Evolutionary conservation across 768 basidiomycete genomes (phyloP).

Genomic region (Trametes coccinea): DNA sequence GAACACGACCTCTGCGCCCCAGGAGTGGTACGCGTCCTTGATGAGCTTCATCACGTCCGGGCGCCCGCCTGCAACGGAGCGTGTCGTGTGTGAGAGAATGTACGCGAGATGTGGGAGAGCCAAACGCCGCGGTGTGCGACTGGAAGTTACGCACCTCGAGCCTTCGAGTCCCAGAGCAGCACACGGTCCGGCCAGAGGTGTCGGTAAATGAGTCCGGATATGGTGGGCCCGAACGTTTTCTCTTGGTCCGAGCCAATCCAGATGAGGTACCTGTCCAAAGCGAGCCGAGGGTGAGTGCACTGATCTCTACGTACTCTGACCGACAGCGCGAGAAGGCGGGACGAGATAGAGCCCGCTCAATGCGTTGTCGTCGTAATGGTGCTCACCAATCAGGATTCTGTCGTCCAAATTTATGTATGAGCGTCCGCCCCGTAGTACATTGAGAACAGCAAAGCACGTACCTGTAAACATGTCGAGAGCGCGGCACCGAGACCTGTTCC

Average conservation of each 20-base stretch:
- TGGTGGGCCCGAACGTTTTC: constrained; percentile 46
- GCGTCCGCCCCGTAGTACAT: neutral
- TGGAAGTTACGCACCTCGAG: constrained; percentile 29
- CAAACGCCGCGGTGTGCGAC: neutral
- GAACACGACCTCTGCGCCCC: constrained; percentile 44
- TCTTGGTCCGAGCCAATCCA: constrained; percentile 48
- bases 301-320: neutral
- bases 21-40: constrained; percentile 38
- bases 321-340: constrained; percentile 15
- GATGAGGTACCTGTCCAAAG: constrained; percentile 36
- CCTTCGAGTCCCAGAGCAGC: constrained; percentile 45
- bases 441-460: constrained; percentile 11
- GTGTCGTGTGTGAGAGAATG: constrained; percentile 9
- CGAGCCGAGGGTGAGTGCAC: neutral
- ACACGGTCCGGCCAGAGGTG: constrained; percentile 41
- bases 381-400: constrained; percentile 38
- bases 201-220: constrained; percentile 40
- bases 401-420: neutral
- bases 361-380: neutral
- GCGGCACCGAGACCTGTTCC: constrained; percentile 48
- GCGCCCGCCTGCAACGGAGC: constrained; percentile 30
- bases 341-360: neutral
- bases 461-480: constrained; percentile 45
- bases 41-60: constrained; percentile 42
- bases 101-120: neutral